A percentile compares a stretch with the other conserved stretches of the same genome.
Conservation (phyloP, 768 basidiomycete genomes). For the Leccinum subtestaceum region DNA sequence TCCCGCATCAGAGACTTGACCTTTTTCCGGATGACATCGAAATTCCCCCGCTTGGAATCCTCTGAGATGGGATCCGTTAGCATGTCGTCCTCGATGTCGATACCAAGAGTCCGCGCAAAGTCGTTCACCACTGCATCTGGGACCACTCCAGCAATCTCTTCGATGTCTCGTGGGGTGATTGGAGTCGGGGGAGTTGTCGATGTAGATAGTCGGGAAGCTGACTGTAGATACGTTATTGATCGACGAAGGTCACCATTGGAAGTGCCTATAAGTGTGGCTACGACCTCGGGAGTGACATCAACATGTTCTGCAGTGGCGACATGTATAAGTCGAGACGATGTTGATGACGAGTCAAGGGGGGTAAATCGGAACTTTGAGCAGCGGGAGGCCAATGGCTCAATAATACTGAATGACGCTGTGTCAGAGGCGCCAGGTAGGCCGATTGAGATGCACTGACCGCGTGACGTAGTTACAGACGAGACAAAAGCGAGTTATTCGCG, state of each 20-base stretch:
- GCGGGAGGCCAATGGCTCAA: conserved; percentile 96
- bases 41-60: conserved; percentile 37
- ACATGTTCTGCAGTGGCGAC: conserved; percentile 81
- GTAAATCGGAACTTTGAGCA: conserved; percentile 99
- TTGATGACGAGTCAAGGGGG: conserved; percentile 78
- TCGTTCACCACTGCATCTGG: conserved; percentile 68
- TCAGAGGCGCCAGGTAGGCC: not conserved
- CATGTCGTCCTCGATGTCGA: conserved; percentile 61
- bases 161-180: conserved; percentile 77
- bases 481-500: conserved; percentile 95
- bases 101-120: conserved; percentile 69
- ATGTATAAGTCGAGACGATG: conserved; percentile 68
- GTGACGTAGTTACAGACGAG: conserved; percentile 99
- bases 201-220: conserved; percentile 82
- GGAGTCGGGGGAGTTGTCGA: conserved; percentile 69
- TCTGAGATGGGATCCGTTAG: conserved; percentile 39
- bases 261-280: conserved; percentile 70
- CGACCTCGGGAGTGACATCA: conserved; percentile 51
- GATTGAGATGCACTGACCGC: conserved; percentile 53
- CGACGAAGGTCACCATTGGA: conserved; percentile 94
- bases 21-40: conserved; percentile 61
- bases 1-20: conserved; percentile 79
- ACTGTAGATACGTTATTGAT: conserved; percentile 96
- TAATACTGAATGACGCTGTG: conserved; percentile 61
- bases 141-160: conserved; percentile 96